Evolutionary conservation across 768 basidiomycete genomes (phyloP).

Genomic region (Lactarius quietus): DNA sequence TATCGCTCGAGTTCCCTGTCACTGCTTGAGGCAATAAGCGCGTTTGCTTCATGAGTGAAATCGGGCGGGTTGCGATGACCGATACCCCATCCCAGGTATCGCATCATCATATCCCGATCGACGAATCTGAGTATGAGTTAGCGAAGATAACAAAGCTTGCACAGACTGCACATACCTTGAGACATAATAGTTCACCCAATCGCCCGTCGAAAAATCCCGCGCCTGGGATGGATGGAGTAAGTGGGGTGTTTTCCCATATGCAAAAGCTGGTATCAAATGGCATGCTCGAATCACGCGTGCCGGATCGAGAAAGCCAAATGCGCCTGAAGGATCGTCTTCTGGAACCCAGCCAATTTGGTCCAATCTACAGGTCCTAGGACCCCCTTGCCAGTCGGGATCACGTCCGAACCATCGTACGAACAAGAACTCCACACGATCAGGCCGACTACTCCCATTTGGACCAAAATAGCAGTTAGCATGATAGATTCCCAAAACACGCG

Average conservation of each 20-base stretch:
- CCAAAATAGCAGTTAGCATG: too few relatives aligned
- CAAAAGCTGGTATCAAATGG: background rate
- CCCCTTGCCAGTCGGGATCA: background rate
- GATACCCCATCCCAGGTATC: background rate
- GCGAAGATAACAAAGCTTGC: background rate
- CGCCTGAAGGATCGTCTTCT: background rate
- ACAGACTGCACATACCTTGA: background rate
- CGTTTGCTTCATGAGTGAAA: background rate
- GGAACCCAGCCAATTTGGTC: background rate
- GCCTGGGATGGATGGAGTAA: background rate
- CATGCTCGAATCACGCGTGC: background rate
- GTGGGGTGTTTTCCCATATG: background rate
- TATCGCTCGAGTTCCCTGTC: background rate
- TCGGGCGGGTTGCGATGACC: background rate
- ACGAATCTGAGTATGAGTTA: background rate
- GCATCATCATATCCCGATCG: background rate
- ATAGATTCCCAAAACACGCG: too few relatives aligned
- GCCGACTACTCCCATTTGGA: too few relatives aligned
- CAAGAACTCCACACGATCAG: background rate
- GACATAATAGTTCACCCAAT: background rate
- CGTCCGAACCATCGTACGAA: background rate
- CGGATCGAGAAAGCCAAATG: background rate
- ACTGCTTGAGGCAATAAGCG: background rate
- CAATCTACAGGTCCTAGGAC: background rate
- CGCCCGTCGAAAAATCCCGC: too few relatives aligned